Conservation (phyloP, 2,329 filamentous ascomycete species). For the Alternaria triticina region DNA sequence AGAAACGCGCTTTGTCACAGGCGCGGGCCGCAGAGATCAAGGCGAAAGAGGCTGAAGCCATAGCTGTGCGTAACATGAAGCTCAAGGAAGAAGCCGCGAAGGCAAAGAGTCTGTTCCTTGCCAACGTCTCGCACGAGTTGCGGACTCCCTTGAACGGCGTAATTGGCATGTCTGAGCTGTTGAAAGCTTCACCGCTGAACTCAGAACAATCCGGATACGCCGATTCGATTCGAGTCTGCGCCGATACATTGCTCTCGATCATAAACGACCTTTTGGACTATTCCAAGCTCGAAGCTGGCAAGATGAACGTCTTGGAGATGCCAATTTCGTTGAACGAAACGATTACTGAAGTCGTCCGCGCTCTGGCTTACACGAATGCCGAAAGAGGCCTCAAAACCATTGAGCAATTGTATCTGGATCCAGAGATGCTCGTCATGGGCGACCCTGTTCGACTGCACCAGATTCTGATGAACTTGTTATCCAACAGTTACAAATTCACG, state of each 20-base stretch:
- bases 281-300: slow-evolving; percentile 60
- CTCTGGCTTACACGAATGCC: slow-evolving; percentile 67
- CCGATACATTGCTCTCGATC: slow-evolving; percentile 60
- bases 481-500: slow-evolving; percentile 94
- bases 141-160: slow-evolving; percentile 61
- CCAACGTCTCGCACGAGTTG: slow-evolving; percentile 65
- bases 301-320: slow-evolving; percentile 66
- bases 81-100: slow-evolving; percentile 83
- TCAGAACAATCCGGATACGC: slow-evolving; percentile 67
- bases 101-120: slow-evolving; percentile 78
- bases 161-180: slow-evolving; percentile 65
- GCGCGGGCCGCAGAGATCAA: slow-evolving; percentile 76
- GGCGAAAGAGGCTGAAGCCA: slow-evolving; percentile 76
- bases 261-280: slow-evolving; percentile 63
- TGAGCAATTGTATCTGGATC: slow-evolving; percentile 62
- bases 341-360: slow-evolving; percentile 68
- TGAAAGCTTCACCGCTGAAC: slow-evolving; percentile 63
- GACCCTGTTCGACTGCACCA: slow-evolving; percentile 60
- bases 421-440: slow-evolving; percentile 59
- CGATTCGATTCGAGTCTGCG: slow-evolving; percentile 69
- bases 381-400: slow-evolving; percentile 66
- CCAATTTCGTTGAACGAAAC: slow-evolving; percentile 61
- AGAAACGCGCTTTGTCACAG: slow-evolving; percentile 75
- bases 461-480: slow-evolving; percentile 77
- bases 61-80: slow-evolving; percentile 79